phyloP scores from a whole-genome alignment of 1,284 basidiomycete species.

The Moesziomyces aphidis region DNA sequence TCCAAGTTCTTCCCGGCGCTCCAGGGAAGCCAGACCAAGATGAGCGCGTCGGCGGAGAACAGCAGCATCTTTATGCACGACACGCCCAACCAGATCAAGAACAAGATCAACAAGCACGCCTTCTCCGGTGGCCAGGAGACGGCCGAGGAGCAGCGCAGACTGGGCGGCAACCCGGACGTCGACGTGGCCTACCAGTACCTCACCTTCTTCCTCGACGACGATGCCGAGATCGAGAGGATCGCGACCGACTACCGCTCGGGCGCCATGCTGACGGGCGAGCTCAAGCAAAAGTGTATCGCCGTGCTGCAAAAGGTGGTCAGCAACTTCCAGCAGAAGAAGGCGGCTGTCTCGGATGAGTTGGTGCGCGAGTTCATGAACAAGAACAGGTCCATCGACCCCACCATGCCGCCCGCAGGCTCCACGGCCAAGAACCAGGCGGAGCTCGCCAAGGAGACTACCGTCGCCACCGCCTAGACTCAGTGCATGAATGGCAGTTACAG shows the following conservation, averaged over 20 bases:
- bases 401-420: slow-evolving; percentile 41
- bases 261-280: slow-evolving; percentile 85
- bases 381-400: slow-evolving; percentile 76
- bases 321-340: slow-evolving; percentile 88
- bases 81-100: slow-evolving; percentile 92
- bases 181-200: slow-evolving; percentile 97
- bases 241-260: slow-evolving; percentile 94
- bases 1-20: slow-evolving; percentile 98
- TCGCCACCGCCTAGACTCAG: slow-evolving; percentile 26
- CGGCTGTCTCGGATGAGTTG: slow-evolving; percentile 82
- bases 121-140: slow-evolving; percentile 77
- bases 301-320: slow-evolving; percentile 85
- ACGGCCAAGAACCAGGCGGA: slow-evolving; percentile 48
- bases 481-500: not conserved
- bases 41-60: slow-evolving; percentile 93
- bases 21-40: slow-evolving; percentile 97
- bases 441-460: slow-evolving; percentile 33
- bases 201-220: slow-evolving; percentile 96
- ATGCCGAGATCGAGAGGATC: slow-evolving; percentile 82
- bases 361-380: slow-evolving; percentile 86
- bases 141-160: slow-evolving; percentile 87
- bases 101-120: slow-evolving; percentile 86
- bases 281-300: slow-evolving; percentile 90
- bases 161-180: slow-evolving; percentile 93
- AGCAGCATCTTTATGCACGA: slow-evolving; percentile 96